phyloP scores from a whole-genome alignment of 352 stramenopile genomes.

The Globisporangium alternatum region DNA sequence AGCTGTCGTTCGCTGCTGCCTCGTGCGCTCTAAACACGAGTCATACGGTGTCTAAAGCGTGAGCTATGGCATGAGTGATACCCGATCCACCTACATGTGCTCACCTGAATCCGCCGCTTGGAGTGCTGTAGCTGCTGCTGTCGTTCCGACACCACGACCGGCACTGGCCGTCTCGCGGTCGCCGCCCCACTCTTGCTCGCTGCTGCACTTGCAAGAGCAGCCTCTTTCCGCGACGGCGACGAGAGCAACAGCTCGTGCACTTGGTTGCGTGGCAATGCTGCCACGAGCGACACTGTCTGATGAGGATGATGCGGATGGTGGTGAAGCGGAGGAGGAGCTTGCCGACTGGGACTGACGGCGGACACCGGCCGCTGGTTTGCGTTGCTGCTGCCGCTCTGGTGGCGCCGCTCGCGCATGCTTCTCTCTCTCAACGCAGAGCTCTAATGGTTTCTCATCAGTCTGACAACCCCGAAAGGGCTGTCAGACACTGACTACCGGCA shows the following conservation, averaged over 20 bases:
- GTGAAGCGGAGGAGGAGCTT: neutral
- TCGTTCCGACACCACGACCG: neutral
- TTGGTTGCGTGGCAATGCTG: neutral
- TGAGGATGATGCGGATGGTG: neutral
- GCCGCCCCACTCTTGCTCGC: conserved; percentile 14
- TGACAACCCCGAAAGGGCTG: neutral
- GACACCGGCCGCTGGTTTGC: conserved; percentile 15
- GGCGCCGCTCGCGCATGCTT: conserved; percentile 42
- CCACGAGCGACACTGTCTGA: neutral
- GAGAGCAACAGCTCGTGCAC: neutral
- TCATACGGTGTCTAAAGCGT: neutral
- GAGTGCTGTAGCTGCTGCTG: neutral
- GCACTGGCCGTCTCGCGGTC: conserved; percentile 23
- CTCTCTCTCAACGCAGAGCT: neutral
- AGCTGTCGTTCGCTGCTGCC: conserved; percentile 15
- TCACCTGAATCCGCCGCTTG: conserved; percentile 6
- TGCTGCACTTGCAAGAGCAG: neutral
- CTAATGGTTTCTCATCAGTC: neutral
- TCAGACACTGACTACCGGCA: neutral
- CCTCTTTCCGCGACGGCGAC: neutral
- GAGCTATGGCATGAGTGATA: neutral
- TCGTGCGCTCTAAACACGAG: conserved; percentile 25
- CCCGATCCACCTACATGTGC: neutral
- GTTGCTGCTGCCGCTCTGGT: conserved; percentile 59
- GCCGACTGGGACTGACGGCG: neutral